Conservation (phyloP, 1,284 basidiomycete genomes). For the Xerocomus amazonicus region DNA sequence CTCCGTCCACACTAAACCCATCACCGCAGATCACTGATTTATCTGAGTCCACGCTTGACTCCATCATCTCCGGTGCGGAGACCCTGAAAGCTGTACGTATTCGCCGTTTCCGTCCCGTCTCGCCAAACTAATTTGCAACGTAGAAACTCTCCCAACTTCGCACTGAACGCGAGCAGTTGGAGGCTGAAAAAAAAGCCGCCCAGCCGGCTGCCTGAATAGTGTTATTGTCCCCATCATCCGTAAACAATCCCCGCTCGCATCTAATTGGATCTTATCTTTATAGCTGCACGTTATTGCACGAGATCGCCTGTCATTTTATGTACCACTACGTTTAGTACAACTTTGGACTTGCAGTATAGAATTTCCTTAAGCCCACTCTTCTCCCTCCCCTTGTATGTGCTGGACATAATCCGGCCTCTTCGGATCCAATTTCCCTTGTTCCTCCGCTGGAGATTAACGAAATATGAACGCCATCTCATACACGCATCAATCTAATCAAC, state of each 20-base stretch:
- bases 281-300: constrained; percentile 10
- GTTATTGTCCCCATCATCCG: constrained; percentile 14
- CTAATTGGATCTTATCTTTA: constrained; percentile 33
- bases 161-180: constrained; percentile 47
- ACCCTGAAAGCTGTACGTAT: constrained; percentile 54
- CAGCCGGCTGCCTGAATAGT: constrained; percentile 27
- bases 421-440: constrained; percentile 67
- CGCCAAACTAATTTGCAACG: constrained; percentile 1
- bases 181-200: constrained; percentile 37
- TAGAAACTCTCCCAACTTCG: constrained; percentile 63
- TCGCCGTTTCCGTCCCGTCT: neutral
- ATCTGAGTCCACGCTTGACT: constrained; percentile 67
- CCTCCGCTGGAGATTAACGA: constrained; percentile 52
- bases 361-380: constrained; percentile 15
- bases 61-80: constrained; percentile 52
- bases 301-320: no score
- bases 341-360: neutral
- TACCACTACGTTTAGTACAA: no score
- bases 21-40: constrained; percentile 52
- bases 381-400: constrained; percentile 23
- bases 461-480: constrained; percentile 3
- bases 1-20: neutral
- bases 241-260: constrained; percentile 20
- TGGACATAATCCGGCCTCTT: constrained; percentile 59
- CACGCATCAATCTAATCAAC: constrained; percentile 29